Conservation (phyloP, 345 rosid species). For the Linum tenue region DNA sequence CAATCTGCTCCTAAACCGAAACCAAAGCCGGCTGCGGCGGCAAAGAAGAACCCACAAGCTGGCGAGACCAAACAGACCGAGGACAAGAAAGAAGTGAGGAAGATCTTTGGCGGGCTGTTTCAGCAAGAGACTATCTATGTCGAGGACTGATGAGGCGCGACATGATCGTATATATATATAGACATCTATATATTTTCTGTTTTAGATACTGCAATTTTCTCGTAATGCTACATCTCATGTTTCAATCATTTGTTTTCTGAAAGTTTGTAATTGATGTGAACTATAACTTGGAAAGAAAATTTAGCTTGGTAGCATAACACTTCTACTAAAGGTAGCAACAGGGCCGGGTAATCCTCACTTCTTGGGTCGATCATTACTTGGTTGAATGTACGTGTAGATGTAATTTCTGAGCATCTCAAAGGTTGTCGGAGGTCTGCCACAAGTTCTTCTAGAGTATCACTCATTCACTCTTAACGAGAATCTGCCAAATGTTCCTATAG, state of each 20-base stretch:
- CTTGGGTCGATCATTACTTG: no score
- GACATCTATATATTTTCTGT: background rate
- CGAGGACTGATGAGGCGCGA: slow-evolving; percentile 41
- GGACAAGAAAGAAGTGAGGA: slow-evolving; percentile 55
- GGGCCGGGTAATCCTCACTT: no score
- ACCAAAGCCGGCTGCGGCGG: slow-evolving; percentile 16
- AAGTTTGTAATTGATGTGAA: slow-evolving; percentile 1
- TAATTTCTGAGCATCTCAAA: no score
- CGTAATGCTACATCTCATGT: background rate
- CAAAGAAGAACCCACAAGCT: slow-evolving; percentile 18
- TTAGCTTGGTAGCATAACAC: no score
- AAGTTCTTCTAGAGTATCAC: no score
- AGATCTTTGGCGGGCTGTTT: slow-evolving; percentile 80
- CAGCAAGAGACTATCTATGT: slow-evolving; percentile 82
- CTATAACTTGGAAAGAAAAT: no score
- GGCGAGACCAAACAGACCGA: slow-evolving; percentile 19
- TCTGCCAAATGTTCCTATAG: no score
- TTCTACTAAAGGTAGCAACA: no score
- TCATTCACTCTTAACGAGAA: no score
- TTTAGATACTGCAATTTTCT: background rate
- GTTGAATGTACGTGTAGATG: no score
- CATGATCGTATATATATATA: background rate
- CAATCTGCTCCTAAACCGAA: slow-evolving; percentile 24
- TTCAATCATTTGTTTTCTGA: slow-evolving; percentile 4
- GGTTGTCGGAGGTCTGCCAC: no score